Conservation (phyloP, 495 filamentous ascomycete genomes). For the Aspergillus hancockii region DNA sequence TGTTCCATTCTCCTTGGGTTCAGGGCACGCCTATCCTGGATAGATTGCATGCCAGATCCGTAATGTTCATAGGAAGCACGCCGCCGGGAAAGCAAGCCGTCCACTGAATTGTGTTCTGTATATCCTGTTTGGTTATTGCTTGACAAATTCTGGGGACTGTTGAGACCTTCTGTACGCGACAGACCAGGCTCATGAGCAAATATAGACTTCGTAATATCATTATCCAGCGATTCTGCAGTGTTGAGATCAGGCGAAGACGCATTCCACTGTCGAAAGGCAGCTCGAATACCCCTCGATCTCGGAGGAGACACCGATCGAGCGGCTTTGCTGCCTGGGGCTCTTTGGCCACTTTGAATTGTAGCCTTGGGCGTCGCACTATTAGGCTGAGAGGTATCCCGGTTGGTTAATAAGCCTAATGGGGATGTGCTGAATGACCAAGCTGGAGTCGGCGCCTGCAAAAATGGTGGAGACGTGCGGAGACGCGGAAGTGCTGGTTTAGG, state of each 20-base stretch:
- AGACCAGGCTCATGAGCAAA: neutral
- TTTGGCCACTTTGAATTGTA: constrained; percentile 7
- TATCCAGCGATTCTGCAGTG: constrained; percentile 10
- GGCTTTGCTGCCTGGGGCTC: constrained; percentile 26
- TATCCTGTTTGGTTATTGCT: neutral
- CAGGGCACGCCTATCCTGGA: constrained; percentile 39
- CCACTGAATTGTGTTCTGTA: neutral
- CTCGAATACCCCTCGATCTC: constrained; percentile 34
- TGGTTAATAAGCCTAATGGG: constrained; percentile 26
- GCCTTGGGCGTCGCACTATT: constrained; percentile 29
- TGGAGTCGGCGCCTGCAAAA: constrained; percentile 38
- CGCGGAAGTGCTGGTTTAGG: constrained; percentile 52
- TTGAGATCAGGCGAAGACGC: constrained; percentile 22
- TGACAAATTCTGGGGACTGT: neutral
- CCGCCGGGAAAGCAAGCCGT: constrained; percentile 1
- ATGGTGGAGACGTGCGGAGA: constrained; percentile 57
- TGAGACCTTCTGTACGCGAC: neutral
- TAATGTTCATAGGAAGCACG: constrained; percentile 14
- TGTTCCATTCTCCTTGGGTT: constrained; percentile 25
- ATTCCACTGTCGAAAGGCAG: constrained; percentile 39
- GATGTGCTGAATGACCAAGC: constrained; percentile 30
- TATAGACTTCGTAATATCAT: neutral
- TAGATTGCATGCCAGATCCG: constrained; percentile 21
- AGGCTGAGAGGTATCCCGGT: constrained; percentile 40
- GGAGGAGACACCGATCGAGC: constrained; percentile 47